These are phyloP conservation scores for Fusarium nanum DNA, from an alignment of 2,329 filamentous ascomycete genomes.

Conservation along the genomic window DNA sequence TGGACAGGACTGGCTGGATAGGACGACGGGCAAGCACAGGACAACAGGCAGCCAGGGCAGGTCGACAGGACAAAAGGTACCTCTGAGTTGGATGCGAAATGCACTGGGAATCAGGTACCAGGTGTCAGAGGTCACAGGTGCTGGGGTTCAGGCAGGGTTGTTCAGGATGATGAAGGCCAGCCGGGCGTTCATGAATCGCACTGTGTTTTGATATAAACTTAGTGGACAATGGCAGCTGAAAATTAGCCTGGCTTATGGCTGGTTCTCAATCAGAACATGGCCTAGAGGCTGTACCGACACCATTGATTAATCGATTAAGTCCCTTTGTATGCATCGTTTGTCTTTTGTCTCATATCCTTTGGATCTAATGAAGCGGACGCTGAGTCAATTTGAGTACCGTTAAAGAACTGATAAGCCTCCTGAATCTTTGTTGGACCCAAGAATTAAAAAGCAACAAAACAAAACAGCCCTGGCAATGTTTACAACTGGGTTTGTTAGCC, in stretches of 20 bases:
- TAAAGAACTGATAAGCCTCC: slow-evolving; percentile 10
- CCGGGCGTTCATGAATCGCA: slow-evolving; percentile 21
- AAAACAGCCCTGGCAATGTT: slow-evolving; percentile 1
- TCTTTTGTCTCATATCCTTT: background rate
- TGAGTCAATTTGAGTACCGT: background rate
- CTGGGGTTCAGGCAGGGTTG: slow-evolving; percentile 42
- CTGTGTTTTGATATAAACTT: slow-evolving; percentile 38
- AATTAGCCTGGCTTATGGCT: slow-evolving; percentile 9
- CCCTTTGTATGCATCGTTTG: background rate
- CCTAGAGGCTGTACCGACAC: slow-evolving; percentile 1
- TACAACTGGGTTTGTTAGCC: background rate
- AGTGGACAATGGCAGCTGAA: slow-evolving; percentile 27
- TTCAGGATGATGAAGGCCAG: slow-evolving; percentile 15
- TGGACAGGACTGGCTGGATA: slow-evolving; percentile 34
- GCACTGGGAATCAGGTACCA: slow-evolving; percentile 32
- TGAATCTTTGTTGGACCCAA: slow-evolving; percentile 12
- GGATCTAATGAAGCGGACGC: background rate
- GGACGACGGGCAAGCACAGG: slow-evolving; percentile 33
- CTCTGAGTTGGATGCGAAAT: slow-evolving; percentile 3
- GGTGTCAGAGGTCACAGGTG: slow-evolving; percentile 22
- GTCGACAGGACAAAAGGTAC: slow-evolving; percentile 34
- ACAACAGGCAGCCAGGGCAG: slow-evolving; percentile 25
- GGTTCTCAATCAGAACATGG: slow-evolving; percentile 6
- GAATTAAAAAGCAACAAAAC: slow-evolving; percentile 13
- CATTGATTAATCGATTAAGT: slow-evolving; percentile 12